Conservation (phyloP, 2,329 filamentous ascomycete species). For the Ophiostoma piceae region DNA sequence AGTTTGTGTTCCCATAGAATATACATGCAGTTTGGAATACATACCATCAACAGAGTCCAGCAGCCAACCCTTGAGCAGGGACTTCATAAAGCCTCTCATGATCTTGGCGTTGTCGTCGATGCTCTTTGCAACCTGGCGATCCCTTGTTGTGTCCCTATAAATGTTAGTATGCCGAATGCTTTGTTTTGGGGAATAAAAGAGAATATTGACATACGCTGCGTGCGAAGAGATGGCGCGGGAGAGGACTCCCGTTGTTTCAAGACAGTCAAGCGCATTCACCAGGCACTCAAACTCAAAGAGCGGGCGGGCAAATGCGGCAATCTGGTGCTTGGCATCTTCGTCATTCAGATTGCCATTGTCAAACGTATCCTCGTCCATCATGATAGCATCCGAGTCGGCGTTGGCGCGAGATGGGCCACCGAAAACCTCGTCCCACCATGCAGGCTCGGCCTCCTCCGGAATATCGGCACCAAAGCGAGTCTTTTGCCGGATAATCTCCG, state of each 20-base stretch:
- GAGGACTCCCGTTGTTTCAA: conserved; percentile 61
- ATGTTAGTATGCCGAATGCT: background rate
- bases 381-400: conserved; percentile 31
- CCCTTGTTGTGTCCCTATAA: conserved; percentile 34
- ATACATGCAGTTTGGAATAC: conserved; percentile 26
- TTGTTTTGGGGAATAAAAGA: background rate
- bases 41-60: conserved; percentile 50
- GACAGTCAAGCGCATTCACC: conserved; percentile 58
- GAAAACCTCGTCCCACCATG: conserved; percentile 38
- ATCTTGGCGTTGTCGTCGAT: conserved; percentile 51
- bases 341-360: conserved; percentile 5
- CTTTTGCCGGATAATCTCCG: conserved; percentile 43
- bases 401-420: background rate
- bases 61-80: conserved; percentile 63
- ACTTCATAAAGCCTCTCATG: conserved; percentile 53
- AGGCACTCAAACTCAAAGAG: conserved; percentile 66
- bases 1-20: background rate
- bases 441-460: conserved; percentile 35
- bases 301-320: conserved; percentile 53
- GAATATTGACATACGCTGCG: conserved; percentile 44
- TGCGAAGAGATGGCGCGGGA: conserved; percentile 49
- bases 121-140: conserved; percentile 49
- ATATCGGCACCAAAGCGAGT: conserved; percentile 33
- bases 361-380: conserved; percentile 33
- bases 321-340: conserved; percentile 37